Conservation (phyloP, 306 rosid species). For the Casuarina cunninghamiana region DNA sequence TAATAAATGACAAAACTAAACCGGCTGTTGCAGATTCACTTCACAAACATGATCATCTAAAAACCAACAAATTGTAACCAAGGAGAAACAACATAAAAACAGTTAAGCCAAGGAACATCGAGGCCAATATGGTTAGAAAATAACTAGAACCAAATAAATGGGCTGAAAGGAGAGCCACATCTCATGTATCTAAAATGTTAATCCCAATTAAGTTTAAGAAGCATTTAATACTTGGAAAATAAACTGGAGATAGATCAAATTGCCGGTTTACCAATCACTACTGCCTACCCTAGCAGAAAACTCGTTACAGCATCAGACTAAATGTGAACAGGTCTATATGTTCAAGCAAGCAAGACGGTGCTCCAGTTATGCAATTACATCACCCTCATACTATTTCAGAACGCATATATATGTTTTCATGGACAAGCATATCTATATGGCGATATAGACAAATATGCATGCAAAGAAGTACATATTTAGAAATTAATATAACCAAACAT, state of each 20-base stretch:
- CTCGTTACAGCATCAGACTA: too few relatives aligned
- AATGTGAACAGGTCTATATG: too few relatives aligned
- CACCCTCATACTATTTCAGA: too few relatives aligned
- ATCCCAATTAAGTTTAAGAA: not conserved
- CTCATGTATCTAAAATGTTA: not conserved
- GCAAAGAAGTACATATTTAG: too few relatives aligned
- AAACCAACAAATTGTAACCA: not conserved
- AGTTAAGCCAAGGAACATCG: not conserved
- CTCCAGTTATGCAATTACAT: too few relatives aligned
- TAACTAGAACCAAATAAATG: not conserved
- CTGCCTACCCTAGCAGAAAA: too few relatives aligned
- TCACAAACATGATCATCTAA: not conserved
- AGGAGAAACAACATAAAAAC: not conserved
- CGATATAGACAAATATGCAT: too few relatives aligned
- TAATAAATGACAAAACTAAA: not conserved
- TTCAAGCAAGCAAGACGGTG: too few relatives aligned
- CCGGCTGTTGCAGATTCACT: not conserved
- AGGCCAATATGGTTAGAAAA: not conserved
- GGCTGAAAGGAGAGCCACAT: not conserved
- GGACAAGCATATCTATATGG: too few relatives aligned
- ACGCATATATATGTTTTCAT: too few relatives aligned
- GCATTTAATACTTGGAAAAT: not conserved
- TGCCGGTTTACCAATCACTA: too few relatives aligned
- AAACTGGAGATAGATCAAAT: too few relatives aligned
- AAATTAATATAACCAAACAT: not conserved